Evolutionary conservation across 805 yeast genomes (phyloP).

Genomic region (Candida sonorensis): DNA sequence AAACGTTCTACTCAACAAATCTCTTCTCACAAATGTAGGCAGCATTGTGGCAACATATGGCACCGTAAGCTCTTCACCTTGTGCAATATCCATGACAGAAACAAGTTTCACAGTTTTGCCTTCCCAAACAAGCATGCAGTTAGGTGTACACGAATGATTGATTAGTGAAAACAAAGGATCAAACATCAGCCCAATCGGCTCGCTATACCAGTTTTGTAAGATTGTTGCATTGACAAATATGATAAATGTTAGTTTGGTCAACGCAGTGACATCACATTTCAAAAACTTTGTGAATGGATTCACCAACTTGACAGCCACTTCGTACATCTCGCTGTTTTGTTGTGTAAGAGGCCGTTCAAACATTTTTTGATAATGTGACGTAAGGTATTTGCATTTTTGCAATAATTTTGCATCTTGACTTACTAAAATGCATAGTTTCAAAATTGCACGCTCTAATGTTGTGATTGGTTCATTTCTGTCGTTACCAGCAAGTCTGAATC

Average conservation of each 20-base stretch:
- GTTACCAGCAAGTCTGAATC: neutral
- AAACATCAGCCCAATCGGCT: constrained; percentile 28
- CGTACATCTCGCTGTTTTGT: neutral
- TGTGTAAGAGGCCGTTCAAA: too few relatives aligned
- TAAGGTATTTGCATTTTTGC: constrained; percentile 12
- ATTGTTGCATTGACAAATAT: constrained; percentile 26
- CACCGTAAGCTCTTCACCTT: constrained; percentile 25
- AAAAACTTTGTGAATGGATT: neutral
- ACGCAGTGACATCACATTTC: constrained; percentile 8
- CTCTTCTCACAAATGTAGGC: constrained; percentile 25
- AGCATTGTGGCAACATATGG: constrained; percentile 23
- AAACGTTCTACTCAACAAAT: constrained; percentile 24
- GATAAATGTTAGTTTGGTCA: constrained; percentile 12
- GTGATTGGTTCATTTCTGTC: constrained; percentile 5
- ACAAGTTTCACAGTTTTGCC: constrained; percentile 13
- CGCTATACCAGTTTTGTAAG: constrained; percentile 21
- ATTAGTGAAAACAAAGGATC: constrained; percentile 32
- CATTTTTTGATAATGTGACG: constrained; percentile 15
- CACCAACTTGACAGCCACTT: neutral
- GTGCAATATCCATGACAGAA: constrained; percentile 14
- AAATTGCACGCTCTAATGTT: constrained; percentile 9
- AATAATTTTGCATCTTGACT: constrained; percentile 3
- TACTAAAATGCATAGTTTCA: constrained; percentile 6
- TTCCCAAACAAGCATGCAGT: constrained; percentile 21
- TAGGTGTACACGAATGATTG: constrained; percentile 37